These are phyloP conservation scores for Auriscalpium orientale DNA, from an alignment of 768 basidiomycete species.

Conservation along the genomic window DNA sequence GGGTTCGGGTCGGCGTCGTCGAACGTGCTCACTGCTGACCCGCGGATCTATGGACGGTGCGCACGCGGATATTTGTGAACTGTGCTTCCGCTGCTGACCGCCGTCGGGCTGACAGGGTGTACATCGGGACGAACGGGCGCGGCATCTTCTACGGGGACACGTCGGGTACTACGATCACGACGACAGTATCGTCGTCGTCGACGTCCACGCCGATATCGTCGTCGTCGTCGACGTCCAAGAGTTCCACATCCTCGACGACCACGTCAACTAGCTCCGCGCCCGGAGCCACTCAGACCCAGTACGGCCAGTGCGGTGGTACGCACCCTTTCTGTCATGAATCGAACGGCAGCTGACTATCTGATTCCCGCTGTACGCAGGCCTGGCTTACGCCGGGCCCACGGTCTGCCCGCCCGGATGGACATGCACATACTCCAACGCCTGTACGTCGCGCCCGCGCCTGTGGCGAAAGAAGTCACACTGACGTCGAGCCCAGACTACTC, in stretches of 20 bases:
- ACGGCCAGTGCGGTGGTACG: slow-evolving; percentile 38
- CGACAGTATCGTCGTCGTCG: slow-evolving; percentile 17
- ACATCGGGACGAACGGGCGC: slow-evolving; percentile 55
- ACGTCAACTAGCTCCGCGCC: slow-evolving; percentile 14
- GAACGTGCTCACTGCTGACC: slow-evolving; percentile 45
- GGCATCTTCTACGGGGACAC: slow-evolving; percentile 40
- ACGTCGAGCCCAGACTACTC: slow-evolving; percentile 31
- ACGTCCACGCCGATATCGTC: slow-evolving; percentile 10
- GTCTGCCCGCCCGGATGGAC: slow-evolving; percentile 26
- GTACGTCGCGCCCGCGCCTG: slow-evolving; percentile 23
- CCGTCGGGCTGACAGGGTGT: slow-evolving; percentile 32
- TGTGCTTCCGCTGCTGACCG: background rate
- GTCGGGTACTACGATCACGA: slow-evolving; percentile 9
- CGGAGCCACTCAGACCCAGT: slow-evolving; percentile 17
- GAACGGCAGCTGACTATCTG: background rate
- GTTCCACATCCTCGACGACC: slow-evolving; percentile 19
- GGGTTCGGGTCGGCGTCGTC: slow-evolving; percentile 46
- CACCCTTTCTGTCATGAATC: background rate
- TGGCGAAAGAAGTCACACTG: background rate
- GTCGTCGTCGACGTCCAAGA: slow-evolving; percentile 15
- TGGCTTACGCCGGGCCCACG: slow-evolving; percentile 36
- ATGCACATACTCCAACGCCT: slow-evolving; percentile 32
- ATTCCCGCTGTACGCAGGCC: slow-evolving; percentile 21
- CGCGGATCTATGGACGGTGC: slow-evolving; percentile 47
- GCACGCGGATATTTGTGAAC: slow-evolving; percentile 6